These are phyloP conservation scores for Curvularia hawaiiensis DNA, from an alignment of 2,329 filamentous ascomycete genomes.

Conservation along the genomic window DNA sequence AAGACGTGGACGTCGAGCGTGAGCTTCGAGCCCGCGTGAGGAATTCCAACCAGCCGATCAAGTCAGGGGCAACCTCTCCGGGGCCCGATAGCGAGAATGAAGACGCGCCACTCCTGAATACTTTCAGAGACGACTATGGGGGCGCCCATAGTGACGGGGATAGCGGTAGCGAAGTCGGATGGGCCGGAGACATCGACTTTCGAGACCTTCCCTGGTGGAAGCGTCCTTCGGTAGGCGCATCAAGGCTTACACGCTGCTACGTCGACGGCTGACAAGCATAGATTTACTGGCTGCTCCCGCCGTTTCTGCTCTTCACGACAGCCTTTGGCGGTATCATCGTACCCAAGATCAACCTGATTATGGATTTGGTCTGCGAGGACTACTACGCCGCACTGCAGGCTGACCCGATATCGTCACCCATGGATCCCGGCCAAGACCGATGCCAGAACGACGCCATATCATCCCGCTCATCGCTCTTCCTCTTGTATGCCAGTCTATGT, in stretches of 20 bases:
- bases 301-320: slow-evolving; percentile 80
- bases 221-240: slow-evolving; percentile 54
- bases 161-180: slow-evolving; percentile 27
- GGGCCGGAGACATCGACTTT: slow-evolving; percentile 47
- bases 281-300: slow-evolving; percentile 83
- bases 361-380: slow-evolving; percentile 80
- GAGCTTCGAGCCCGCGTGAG: slow-evolving; percentile 24
- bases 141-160: slow-evolving; percentile 15
- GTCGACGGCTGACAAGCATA: slow-evolving; percentile 22
- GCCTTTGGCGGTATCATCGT: slow-evolving; percentile 87
- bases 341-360: slow-evolving; percentile 84
- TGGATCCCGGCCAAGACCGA: slow-evolving; percentile 59
- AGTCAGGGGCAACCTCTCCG: slow-evolving; percentile 23
- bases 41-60: slow-evolving; percentile 20
- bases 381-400: slow-evolving; percentile 69
- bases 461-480: slow-evolving; percentile 76
- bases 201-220: slow-evolving; percentile 56
- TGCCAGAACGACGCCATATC: slow-evolving; percentile 83
- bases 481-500: slow-evolving; percentile 74
- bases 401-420: slow-evolving; percentile 46
- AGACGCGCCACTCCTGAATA: slow-evolving; percentile 35
- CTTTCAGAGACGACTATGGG: slow-evolving; percentile 18
- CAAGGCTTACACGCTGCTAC: not conserved
- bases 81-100: slow-evolving; percentile 28
- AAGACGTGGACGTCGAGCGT: slow-evolving; percentile 39